Percentiles rank a stretch among this genome's conserved stretches.
Conservation (phyloP, 2,329 filamentous ascomycete genomes). For the Nemania sp. region DNA sequence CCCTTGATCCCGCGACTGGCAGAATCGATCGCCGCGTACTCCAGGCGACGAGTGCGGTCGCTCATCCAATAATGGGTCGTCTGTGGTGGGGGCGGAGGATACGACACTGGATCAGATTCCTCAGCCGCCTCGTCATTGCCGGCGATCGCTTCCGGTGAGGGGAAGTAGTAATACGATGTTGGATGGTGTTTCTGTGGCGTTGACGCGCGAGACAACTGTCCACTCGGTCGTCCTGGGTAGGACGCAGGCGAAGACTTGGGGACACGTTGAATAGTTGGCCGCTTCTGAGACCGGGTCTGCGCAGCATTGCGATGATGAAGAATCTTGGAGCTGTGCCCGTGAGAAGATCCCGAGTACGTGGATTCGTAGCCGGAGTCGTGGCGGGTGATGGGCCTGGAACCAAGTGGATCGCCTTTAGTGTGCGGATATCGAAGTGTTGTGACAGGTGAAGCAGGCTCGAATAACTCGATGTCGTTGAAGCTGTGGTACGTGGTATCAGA, state of each 20-base stretch:
- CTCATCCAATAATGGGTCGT: constrained; percentile 72
- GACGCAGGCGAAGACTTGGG: constrained; percentile 43
- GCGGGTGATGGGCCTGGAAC: constrained; percentile 52
- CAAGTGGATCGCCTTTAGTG: constrained; percentile 36
- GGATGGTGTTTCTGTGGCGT: constrained; percentile 39
- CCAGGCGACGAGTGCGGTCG: constrained; percentile 63
- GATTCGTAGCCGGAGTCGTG: constrained; percentile 66
- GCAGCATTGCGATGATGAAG: constrained; percentile 39
- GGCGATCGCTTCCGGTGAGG: constrained; percentile 47
- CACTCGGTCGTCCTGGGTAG: constrained; percentile 28
- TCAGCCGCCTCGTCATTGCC: constrained; percentile 15
- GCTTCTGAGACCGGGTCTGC: constrained; percentile 43
- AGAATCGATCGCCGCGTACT: constrained; percentile 70
- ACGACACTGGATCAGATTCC: neutral
- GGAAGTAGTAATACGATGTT: constrained; percentile 55
- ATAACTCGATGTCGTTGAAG: constrained; percentile 56
- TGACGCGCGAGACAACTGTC: constrained; percentile 35
- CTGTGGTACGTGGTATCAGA: constrained; percentile 60
- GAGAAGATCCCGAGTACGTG: constrained; percentile 44
- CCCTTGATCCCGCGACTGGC: constrained; percentile 63
- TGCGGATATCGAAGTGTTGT: constrained; percentile 20
- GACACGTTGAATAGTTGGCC: constrained; percentile 49
- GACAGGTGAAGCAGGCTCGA: constrained; percentile 45
- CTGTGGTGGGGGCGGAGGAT: constrained; percentile 54
- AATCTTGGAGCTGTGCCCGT: constrained; percentile 37